Evolutionary conservation across 2,329 filamentous ascomycete genomes (phyloP).

Genomic region (Cladophialophora immunda): DNA sequence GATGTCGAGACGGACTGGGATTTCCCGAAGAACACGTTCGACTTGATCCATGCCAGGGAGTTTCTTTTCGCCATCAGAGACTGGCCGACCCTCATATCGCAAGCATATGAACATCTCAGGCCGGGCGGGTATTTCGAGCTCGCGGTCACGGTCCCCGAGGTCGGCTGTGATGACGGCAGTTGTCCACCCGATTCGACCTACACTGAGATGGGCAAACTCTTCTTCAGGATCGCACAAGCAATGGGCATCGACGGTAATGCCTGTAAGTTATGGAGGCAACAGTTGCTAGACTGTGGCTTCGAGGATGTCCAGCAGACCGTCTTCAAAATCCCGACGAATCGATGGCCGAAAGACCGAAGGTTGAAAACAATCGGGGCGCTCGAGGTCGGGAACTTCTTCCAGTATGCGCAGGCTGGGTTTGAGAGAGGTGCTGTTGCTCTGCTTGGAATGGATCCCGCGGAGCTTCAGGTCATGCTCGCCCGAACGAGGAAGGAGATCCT

Average conservation of each 20-base stretch:
- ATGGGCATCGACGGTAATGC: constrained; percentile 26
- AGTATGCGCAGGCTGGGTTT: constrained; percentile 34
- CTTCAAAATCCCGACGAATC: constrained; percentile 42
- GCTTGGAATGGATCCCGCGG: constrained; percentile 31
- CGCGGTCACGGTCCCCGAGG: constrained; percentile 35
- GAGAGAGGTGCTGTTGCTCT: constrained; percentile 40
- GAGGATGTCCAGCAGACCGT: constrained; percentile 42
- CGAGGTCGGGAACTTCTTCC: constrained; percentile 40
- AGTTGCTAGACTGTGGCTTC: constrained; percentile 38
- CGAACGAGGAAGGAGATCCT: constrained; percentile 31
- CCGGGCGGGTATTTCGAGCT: constrained; percentile 51
- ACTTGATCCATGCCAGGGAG: constrained; percentile 42
- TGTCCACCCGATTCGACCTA: constrained; percentile 32
- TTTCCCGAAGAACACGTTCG: constrained; percentile 45
- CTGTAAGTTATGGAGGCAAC: constrained; percentile 39
- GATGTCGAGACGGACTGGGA: constrained; percentile 41
- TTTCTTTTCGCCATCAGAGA: constrained; percentile 51
- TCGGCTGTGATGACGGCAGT: constrained; percentile 27
- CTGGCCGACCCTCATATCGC: constrained; percentile 46
- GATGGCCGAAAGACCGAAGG: constrained; percentile 44
- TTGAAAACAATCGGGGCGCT: constrained; percentile 51
- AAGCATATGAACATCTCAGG: constrained; percentile 32
- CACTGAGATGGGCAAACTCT: constrained; percentile 40
- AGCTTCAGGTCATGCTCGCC: constrained; percentile 36
- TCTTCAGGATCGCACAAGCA: constrained; percentile 29